These are phyloP conservation scores for Chlorophyllum brunneum DNA, from an alignment of 768 basidiomycete species.

Conservation along the genomic window DNA sequence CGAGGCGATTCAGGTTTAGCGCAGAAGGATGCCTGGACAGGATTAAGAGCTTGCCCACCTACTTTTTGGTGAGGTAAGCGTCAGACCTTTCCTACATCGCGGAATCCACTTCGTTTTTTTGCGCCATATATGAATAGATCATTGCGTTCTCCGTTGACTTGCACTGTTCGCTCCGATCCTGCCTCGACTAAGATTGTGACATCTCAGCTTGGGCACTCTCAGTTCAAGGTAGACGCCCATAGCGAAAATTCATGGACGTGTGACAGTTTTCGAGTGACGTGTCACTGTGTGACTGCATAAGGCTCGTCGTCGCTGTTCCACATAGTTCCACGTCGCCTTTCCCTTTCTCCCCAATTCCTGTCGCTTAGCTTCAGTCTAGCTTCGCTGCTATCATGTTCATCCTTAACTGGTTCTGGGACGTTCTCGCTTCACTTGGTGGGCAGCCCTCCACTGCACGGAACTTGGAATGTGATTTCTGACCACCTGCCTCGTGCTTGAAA, in stretches of 20 bases:
- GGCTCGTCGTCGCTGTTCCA: slow-evolving; percentile 7
- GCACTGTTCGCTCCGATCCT: no score
- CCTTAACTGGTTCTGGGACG: slow-evolving; percentile 95
- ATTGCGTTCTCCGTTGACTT: neutral
- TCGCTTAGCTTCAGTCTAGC: slow-evolving; percentile 10
- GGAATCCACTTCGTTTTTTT: neutral
- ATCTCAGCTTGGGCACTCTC: no score
- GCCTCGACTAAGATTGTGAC: no score
- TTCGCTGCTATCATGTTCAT: slow-evolving; percentile 60
- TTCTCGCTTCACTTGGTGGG: slow-evolving; percentile 89
- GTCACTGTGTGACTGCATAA: slow-evolving; percentile 6
- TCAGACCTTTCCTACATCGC: slow-evolving; percentile 66
- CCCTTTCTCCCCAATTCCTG: slow-evolving; percentile 10
- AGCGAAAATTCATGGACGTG: neutral
- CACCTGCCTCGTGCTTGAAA: slow-evolving; percentile 9
- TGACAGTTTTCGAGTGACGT: slow-evolving; percentile 8
- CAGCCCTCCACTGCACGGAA: slow-evolving; percentile 7
- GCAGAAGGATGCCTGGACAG: slow-evolving; percentile 51
- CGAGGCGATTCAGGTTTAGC: slow-evolving; percentile 70
- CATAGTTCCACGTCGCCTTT: slow-evolving; percentile 20
- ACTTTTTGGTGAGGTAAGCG: slow-evolving; percentile 49
- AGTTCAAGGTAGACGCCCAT: no score
- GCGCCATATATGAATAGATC: neutral
- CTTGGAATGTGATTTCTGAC: slow-evolving; percentile 9
- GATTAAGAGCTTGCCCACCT: slow-evolving; percentile 59